Base-by-base conservation (phyloP, 352 stramenopile species). In the Aphanomyces stellatus region DNA sequence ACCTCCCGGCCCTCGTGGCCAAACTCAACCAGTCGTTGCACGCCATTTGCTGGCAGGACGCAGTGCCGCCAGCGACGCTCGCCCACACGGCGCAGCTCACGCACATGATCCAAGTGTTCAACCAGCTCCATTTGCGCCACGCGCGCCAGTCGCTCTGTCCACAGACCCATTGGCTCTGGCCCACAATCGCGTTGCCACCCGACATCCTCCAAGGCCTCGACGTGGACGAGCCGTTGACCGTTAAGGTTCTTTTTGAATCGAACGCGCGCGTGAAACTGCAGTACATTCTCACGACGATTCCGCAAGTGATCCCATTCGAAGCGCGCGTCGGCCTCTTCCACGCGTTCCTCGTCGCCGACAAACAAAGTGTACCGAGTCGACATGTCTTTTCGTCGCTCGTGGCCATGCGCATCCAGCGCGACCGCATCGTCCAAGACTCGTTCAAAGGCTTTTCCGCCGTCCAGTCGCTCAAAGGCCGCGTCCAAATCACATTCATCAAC, bases 401-500 rank as follows among this genome's bases (percentile, higher is more conserved):
- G 41, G 73, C 82, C 13, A 73, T 96, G 8, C 77, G 75, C 15
- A 77, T 96, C 22, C 79, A 84, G 56, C 83, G 87, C 1, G 74
- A 88, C 48, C 77, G 87, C n/a, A 88, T 98, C 40, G 95, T 98
- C 51, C 73, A 88, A 65, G 82, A 98, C 74, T 96, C 85, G 25
- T 97, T 96, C 69, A 69, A 81, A 17, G 79, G 87, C 41, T 90
- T 98, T 49, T 66, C 88, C 25, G 56, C 82, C 49, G 49, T 83
- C 2, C 85, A 75, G 24, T 64, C 76, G 22, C 79, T 97, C 17
- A 97, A 98, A 53, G 85, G 75, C 30, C 69, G 88, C 7, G 77
- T 99, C 19, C 93, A 98, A 67, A 87, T 99, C 5, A 88, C 81
- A 7, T 96, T 96, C 49, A 71, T 95, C n/a, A 98, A 98, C 71